Percentiles rank a stretch among this genome's conserved stretches.
Evolutionary conservation across 176 grass and related monocot species (phyloP).

Genomic region (Zea luxurians): DNA sequence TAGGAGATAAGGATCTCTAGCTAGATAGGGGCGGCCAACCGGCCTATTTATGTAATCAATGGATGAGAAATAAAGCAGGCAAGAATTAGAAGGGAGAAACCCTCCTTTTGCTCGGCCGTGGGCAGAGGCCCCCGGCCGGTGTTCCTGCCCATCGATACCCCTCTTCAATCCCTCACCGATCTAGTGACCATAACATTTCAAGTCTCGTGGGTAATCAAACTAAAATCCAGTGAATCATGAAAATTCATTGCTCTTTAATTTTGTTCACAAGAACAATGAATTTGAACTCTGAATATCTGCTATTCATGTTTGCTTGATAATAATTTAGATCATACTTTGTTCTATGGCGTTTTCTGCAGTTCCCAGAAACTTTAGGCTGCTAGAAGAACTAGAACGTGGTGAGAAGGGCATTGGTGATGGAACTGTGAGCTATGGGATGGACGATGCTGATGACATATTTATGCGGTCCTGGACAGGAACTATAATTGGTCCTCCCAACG

Average conservation of each 20-base stretch:
- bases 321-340: slow-evolving; percentile 16
- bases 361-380: slow-evolving; percentile 79
- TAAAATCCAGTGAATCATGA: not conserved
- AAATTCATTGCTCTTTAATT: not conserved
- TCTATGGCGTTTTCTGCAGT: slow-evolving; percentile 47
- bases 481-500: slow-evolving; percentile 77
- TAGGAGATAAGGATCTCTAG: too few relatives aligned
- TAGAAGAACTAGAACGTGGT: slow-evolving; percentile 80
- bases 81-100: too few relatives aligned
- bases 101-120: too few relatives aligned
- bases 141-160: too few relatives aligned
- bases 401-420: slow-evolving; percentile 90
- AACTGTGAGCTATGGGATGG: slow-evolving; percentile 89
- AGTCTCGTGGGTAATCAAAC: not conserved
- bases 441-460: slow-evolving; percentile 82
- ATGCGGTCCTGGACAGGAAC: slow-evolving; percentile 88
- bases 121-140: too few relatives aligned
- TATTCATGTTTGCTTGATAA: not conserved
- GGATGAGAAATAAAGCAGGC: too few relatives aligned
- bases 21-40: too few relatives aligned
- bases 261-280: not conserved
- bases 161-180: too few relatives aligned
- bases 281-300: not conserved
- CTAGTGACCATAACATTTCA: too few relatives aligned
- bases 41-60: too few relatives aligned